Evolutionary conservation across 1,284 basidiomycete species (phyloP), one percentile per base, ranked within the genome.

Genomic region (Ustilago esculenta): DNA sequence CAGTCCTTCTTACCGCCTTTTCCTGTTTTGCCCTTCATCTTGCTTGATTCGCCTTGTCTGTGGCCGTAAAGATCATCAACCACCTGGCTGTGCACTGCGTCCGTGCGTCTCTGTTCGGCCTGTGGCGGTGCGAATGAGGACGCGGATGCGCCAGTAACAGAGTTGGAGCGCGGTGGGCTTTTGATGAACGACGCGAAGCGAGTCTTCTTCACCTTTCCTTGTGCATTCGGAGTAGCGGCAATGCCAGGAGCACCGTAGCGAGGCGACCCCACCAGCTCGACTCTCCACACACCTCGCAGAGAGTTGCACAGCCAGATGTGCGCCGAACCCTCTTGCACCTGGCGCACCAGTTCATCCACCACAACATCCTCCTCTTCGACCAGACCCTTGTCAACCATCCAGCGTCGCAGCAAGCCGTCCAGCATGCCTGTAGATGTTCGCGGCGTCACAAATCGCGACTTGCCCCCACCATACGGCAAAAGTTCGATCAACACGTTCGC

Each of bases 251-350:
- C 35, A 2, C 30, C 44, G 25, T 21, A 35, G 11, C 25, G 30
- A 33, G 46, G 34, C 12, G 34, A n/a, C 15, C 48, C 52, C 1
- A 48, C 60, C 51, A 70, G 23, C 7, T 70, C 67, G 1, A 66
- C 68, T 36, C 27, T 29, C 61, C 61, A 71, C 25, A 61, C 39
- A 10, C 68, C 68, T 0, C 68, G 56, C 32, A 71, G 50, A 39
- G 68, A 56, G 50, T 71, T 71, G 54, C 61, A 65, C 8, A 71
- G 61, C 68, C 68, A 71, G 25, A 71, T 17, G 8, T 42, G 42
- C 21, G 61, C 68, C 3, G 25, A 5, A 1, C 57, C 61, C 3
- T 36, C 20, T n/a, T 36, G 29, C n/a, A 64, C 35, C 10, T 40
- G 25, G 10, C 36, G 35, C 6, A 52, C 7, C 10, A 71, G 50